These are phyloP conservation scores for Aspergillus tubingensis DNA, from an alignment of 2,329 filamentous ascomycete species.

Conservation along the genomic window DNA sequence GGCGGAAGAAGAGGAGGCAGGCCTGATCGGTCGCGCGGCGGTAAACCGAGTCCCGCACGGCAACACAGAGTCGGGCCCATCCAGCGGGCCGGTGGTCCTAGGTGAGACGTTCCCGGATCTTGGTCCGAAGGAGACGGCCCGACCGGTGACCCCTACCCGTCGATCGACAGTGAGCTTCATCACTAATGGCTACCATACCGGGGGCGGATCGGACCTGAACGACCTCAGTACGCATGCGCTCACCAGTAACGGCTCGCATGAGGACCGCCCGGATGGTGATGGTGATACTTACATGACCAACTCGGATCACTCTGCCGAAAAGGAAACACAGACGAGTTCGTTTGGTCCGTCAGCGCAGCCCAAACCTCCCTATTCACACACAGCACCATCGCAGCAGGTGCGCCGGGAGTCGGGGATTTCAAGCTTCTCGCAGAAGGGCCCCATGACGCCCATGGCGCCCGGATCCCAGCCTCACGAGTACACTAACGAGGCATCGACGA, in stretches of 20 bases:
- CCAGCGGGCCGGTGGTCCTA: constrained; percentile 58
- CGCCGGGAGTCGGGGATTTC: constrained; percentile 49
- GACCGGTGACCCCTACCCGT: constrained; percentile 59
- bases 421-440: constrained; percentile 51
- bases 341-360: constrained; percentile 55
- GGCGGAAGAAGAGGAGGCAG: constrained; percentile 43
- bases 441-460: constrained; percentile 60
- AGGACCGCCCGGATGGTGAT: constrained; percentile 45
- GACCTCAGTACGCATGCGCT: constrained; percentile 37
- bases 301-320: constrained; percentile 46
- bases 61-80: constrained; percentile 54
- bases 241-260: constrained; percentile 60
- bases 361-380: constrained; percentile 48
- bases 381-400: constrained; percentile 49
- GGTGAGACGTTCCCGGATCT: constrained; percentile 65
- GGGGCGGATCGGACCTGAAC: constrained; percentile 43
- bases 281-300: constrained; percentile 65
- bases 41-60: constrained; percentile 54
- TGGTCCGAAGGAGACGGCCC: constrained; percentile 49
- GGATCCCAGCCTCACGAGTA: constrained; percentile 63
- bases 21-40: constrained; percentile 49
- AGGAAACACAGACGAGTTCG: constrained; percentile 50
- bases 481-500: constrained; percentile 87
- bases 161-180: constrained; percentile 48
- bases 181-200: constrained; percentile 60